Conservation (phyloP, 129 eudicot species). For the Deinandra increscens region DNA sequence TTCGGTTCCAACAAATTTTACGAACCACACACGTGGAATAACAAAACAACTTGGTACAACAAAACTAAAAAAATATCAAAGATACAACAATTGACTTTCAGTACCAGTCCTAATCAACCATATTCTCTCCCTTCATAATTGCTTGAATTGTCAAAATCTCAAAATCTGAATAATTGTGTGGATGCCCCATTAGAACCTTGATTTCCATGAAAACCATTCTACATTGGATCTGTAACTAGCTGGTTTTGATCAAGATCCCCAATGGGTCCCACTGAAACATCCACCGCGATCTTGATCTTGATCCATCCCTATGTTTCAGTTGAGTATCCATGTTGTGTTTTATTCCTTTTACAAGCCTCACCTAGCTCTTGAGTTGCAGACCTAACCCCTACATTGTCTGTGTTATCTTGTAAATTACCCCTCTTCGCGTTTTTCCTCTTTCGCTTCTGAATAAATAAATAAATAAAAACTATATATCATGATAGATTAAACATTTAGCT, state of each 20-base stretch:
- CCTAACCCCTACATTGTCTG: constrained; percentile 29
- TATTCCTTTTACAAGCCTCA: constrained; percentile 49
- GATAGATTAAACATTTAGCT: neutral
- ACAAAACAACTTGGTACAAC: neutral
- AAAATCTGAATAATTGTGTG: constrained; percentile 41
- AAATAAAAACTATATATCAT: neutral
- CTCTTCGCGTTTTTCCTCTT: constrained; percentile 46
- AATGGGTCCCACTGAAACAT: neutral
- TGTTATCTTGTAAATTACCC: constrained; percentile 24
- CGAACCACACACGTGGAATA: neutral
- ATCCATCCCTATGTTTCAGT: constrained; percentile 37
- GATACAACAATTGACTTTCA: neutral
- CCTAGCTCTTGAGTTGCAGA: constrained; percentile 56
- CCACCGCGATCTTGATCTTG: constrained; percentile 54
- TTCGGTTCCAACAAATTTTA: neutral
- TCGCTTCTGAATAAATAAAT: constrained; percentile 37
- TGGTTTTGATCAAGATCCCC: constrained; percentile 63
- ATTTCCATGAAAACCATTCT: constrained; percentile 18
- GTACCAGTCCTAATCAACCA: constrained; percentile 24
- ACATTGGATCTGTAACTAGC: constrained; percentile 23
- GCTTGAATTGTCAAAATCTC: constrained; percentile 40
- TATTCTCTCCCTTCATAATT: constrained; percentile 41
- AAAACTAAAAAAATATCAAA: neutral
- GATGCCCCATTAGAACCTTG: constrained; percentile 38
- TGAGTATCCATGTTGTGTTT: constrained; percentile 28